These are phyloP conservation scores for Kluyveromyces aestuarii DNA, from an alignment of 805 yeast genomes.

Conservation along the genomic window DNA sequence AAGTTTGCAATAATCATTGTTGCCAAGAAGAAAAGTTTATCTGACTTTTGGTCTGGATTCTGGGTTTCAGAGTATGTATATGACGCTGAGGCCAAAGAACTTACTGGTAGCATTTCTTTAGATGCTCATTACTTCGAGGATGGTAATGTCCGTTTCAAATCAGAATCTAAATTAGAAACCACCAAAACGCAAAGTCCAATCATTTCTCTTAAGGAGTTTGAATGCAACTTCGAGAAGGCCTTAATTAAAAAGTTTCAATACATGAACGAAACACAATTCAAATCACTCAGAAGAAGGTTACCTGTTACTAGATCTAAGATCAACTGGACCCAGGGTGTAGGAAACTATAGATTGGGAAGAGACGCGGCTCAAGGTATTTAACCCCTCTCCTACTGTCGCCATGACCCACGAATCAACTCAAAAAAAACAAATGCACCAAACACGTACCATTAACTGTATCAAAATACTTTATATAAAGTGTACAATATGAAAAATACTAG, in stretches of 20 bases:
- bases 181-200: slow-evolving; percentile 15
- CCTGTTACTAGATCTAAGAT: slow-evolving; percentile 89
- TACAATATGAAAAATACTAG: slow-evolving; percentile 47
- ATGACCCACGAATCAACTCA: not conserved
- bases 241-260: slow-evolving; percentile 56
- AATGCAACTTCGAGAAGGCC: slow-evolving; percentile 48
- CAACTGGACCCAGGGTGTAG: slow-evolving; percentile 92
- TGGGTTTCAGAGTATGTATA: slow-evolving; percentile 66
- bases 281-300: slow-evolving; percentile 76
- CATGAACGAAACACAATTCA: slow-evolving; percentile 75
- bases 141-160: slow-evolving; percentile 79
- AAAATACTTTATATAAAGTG: slow-evolving; percentile 42
- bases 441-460: slow-evolving; percentile 1
- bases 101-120: slow-evolving; percentile 49
- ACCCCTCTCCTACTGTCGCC: not conserved
- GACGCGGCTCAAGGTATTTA: slow-evolving; percentile 46
- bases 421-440: not conserved
- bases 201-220: slow-evolving; percentile 45
- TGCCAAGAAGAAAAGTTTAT: slow-evolving; percentile 63
- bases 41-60: slow-evolving; percentile 81
- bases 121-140: slow-evolving; percentile 93
- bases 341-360: slow-evolving; percentile 78
- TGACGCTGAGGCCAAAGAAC: slow-evolving; percentile 21
- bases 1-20: slow-evolving; percentile 43
- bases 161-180: slow-evolving; percentile 30